Base-by-base conservation (phyloP, 192 early-diverging fungal species). In the Entomortierella chlamydospora region DNA sequence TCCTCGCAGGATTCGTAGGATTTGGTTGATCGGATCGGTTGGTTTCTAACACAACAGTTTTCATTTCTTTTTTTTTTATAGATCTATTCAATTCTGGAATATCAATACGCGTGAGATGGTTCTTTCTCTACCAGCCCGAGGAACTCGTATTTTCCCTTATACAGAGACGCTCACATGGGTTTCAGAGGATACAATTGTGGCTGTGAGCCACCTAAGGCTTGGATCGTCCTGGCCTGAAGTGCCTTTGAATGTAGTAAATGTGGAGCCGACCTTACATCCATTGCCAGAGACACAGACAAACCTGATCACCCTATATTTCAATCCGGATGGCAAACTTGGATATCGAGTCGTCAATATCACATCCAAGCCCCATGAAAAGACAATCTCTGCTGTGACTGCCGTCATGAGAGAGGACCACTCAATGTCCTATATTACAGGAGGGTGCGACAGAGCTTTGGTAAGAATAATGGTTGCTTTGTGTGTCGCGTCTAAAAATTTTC, bases 41-140 rank as follows among this genome's bases (percentile, higher is more conserved):
- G 5, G 5, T 51, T 17, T 51, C 20, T n/a, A n/a, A n/a, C n/a
- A n/a, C n/a, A n/a, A n/a, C n/a, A n/a, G 17, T 37, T 37, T 4
- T 37, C 4, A 37, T 26, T 8, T 45, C 43, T 47, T 45, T 39
- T 57, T 57, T 58, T 57, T 31, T 31, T 31, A 13, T 62, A 77
- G 73, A 8, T 33, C 13, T 18, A 79, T 79, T 22, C 68, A 65
- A 5, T 65, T 79, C 11, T 79, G 68, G 62, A 55, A 79, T 22
- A 58, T 79, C 23, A 61, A 79, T 26, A 42, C 30, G 4, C 56
- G 58, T 31, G 33, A 45, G 41, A 29, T 41, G 1, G 34, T 79
- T 3, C 17, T 68, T 26, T 26, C 53, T 29, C 12, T 68, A 6
- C 23, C 30, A 17, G 23, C 53, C 0, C 53, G 43, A 15, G 39